Conservation (phyloP, 345 rosid species). For the Adansonia digitata region DNA sequence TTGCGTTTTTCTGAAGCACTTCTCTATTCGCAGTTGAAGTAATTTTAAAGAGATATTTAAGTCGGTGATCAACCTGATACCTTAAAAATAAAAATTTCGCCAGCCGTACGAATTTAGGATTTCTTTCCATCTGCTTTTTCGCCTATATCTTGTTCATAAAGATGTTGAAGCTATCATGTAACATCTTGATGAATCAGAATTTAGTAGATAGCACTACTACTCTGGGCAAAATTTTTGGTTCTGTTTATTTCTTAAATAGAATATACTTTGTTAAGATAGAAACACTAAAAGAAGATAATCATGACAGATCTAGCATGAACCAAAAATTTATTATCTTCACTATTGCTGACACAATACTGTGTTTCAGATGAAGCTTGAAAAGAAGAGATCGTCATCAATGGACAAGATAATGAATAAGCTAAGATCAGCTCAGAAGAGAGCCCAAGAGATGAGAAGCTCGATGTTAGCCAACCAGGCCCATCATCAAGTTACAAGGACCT, state of each 20-base stretch:
- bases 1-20: slow-evolving; percentile 26
- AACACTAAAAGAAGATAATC: not conserved
- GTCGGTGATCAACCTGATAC: not conserved
- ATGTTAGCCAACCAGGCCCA: slow-evolving; percentile 44
- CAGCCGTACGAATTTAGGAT: not conserved
- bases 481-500: slow-evolving; percentile 38
- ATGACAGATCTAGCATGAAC: not conserved
- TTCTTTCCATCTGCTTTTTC: slow-evolving; percentile 2
- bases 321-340: not conserved
- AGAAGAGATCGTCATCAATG: slow-evolving; percentile 88
- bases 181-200: not conserved
- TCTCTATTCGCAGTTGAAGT: slow-evolving; percentile 3
- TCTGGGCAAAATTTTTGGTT: not conserved
- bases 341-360: slow-evolving; percentile 8
- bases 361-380: slow-evolving; percentile 92
- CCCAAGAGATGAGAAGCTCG: slow-evolving; percentile 82
- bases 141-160: not conserved
- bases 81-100: not conserved
- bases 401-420: slow-evolving; percentile 89
- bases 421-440: slow-evolving; percentile 83
- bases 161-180: not conserved
- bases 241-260: not conserved
- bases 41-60: not conserved
- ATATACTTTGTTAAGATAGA: not conserved
- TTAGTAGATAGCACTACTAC: not conserved